Evolutionary conservation across 106 monocot species (phyloP).

Genomic region (Acorus calamus): DNA sequence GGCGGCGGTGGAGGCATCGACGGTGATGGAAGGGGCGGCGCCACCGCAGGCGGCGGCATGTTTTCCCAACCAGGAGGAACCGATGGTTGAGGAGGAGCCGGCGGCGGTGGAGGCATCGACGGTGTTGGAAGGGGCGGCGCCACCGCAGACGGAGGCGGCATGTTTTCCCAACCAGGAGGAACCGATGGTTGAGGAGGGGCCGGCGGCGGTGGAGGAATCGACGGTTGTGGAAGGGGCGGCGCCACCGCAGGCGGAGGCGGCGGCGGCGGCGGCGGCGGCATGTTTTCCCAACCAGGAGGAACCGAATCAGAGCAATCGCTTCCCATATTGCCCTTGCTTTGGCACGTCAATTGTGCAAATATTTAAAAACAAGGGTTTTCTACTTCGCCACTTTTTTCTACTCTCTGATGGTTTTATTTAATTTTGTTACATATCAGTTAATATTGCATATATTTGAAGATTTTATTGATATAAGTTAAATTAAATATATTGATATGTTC

Average conservation of each 20-base stretch:
- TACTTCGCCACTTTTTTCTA: too few relatives aligned
- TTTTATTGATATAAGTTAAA: too few relatives aligned
- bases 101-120: not conserved
- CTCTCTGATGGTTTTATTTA: too few relatives aligned
- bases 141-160: not conserved
- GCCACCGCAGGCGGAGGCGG: not conserved
- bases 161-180: not conserved
- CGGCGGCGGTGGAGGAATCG: not conserved
- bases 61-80: conserved; percentile 3
- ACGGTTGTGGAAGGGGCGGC: not conserved
- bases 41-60: not conserved
- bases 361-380: too few relatives aligned
- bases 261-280: not conserved
- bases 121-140: not conserved
- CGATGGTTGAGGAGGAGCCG: not conserved
- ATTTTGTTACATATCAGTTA: too few relatives aligned
- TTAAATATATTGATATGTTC: too few relatives aligned
- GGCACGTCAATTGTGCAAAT: too few relatives aligned
- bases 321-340: too few relatives aligned
- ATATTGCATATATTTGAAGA: too few relatives aligned
- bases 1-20: not conserved
- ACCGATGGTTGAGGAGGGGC: not conserved
- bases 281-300: not conserved
- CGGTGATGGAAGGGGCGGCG: not conserved
- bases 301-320: not conserved